Evolutionary conservation across 352 stramenopile species (phyloP).

Genomic region (Pelagophyceae sp.): DNA sequence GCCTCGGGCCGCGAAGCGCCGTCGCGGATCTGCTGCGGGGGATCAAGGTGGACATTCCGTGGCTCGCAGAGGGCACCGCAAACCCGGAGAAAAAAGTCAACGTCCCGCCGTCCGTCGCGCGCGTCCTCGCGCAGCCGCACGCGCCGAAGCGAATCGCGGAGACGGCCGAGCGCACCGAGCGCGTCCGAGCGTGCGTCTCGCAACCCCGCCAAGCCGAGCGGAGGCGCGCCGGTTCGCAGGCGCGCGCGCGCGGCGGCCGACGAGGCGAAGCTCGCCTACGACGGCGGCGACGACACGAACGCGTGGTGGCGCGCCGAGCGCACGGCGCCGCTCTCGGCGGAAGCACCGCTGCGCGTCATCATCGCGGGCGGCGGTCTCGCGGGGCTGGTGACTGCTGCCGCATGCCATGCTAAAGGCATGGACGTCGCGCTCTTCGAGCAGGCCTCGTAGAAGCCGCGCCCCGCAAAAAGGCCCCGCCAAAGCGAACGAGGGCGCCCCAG

Average conservation of each 20-base stretch:
- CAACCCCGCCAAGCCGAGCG: slow-evolving; percentile 38
- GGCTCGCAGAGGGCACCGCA: slow-evolving; percentile 39
- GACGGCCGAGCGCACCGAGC: slow-evolving; percentile 39
- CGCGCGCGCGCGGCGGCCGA: neutral
- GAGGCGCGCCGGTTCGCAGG: neutral
- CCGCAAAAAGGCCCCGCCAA: too few relatives aligned
- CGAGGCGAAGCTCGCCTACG: neutral
- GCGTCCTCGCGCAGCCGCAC: slow-evolving; percentile 35
- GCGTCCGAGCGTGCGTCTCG: slow-evolving; percentile 40
- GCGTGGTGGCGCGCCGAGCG: slow-evolving; percentile 42
- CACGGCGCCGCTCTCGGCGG: slow-evolving; percentile 38
- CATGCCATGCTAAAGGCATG: slow-evolving; percentile 58
- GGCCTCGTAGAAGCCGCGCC: too few relatives aligned
- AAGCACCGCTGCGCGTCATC: slow-evolving; percentile 51
- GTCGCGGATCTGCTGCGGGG: slow-evolving; percentile 2
- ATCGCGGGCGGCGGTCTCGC: slow-evolving; percentile 54
- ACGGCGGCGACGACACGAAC: neutral
- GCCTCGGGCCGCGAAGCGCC: neutral
- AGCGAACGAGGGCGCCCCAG: too few relatives aligned
- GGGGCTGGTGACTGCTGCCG: slow-evolving; percentile 52
- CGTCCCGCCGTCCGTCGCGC: slow-evolving; percentile 41
- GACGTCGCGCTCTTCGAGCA: slow-evolving; percentile 62
- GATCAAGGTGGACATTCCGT: slow-evolving; percentile 37
- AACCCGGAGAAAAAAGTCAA: slow-evolving; percentile 44
- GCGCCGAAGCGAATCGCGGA: slow-evolving; percentile 44